Evolutionary conservation across 495 filamentous ascomycete genomes (phyloP).

Genomic region (Penicilliopsis zonata): DNA sequence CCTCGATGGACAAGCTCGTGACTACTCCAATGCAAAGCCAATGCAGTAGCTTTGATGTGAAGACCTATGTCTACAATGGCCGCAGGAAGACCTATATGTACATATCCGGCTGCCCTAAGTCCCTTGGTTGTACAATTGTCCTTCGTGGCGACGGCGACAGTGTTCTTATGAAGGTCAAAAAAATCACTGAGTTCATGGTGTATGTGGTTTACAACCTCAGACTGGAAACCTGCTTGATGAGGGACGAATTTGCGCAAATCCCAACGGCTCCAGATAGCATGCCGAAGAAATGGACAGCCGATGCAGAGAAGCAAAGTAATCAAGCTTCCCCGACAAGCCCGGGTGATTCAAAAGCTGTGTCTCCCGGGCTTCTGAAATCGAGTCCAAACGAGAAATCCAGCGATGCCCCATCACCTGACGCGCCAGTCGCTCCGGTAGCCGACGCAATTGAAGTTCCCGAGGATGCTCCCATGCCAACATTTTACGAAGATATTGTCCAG

Average conservation of each 20-base stretch:
- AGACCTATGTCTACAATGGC: slow-evolving; percentile 76
- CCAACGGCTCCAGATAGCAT: slow-evolving; percentile 46
- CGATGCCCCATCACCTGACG: slow-evolving; percentile 9
- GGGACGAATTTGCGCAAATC: slow-evolving; percentile 86
- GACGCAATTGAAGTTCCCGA: slow-evolving; percentile 59
- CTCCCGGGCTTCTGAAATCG: neutral
- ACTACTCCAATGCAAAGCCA: slow-evolving; percentile 68
- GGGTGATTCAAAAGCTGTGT: slow-evolving; percentile 1
- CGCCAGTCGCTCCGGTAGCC: slow-evolving; percentile 4
- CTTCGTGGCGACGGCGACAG: slow-evolving; percentile 68
- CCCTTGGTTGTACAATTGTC: slow-evolving; percentile 92
- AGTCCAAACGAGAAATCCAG: slow-evolving; percentile 7
- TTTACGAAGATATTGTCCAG: slow-evolving; percentile 87
- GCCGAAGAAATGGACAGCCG: slow-evolving; percentile 4
- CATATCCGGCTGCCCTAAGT: slow-evolving; percentile 81
- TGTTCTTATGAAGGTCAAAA: slow-evolving; percentile 68
- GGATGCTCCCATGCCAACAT: slow-evolving; percentile 79
- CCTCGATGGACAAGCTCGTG: slow-evolving; percentile 89
- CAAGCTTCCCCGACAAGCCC: neutral
- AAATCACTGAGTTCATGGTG: slow-evolving; percentile 95
- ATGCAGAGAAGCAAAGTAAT: slow-evolving; percentile 2
- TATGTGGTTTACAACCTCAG: slow-evolving; percentile 98
- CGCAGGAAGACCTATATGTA: slow-evolving; percentile 92
- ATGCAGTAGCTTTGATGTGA: slow-evolving; percentile 82
- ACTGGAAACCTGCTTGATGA: slow-evolving; percentile 89